Base-by-base conservation (phyloP, 768 basidiomycete species). In the Auriculariales sp. region DNA sequence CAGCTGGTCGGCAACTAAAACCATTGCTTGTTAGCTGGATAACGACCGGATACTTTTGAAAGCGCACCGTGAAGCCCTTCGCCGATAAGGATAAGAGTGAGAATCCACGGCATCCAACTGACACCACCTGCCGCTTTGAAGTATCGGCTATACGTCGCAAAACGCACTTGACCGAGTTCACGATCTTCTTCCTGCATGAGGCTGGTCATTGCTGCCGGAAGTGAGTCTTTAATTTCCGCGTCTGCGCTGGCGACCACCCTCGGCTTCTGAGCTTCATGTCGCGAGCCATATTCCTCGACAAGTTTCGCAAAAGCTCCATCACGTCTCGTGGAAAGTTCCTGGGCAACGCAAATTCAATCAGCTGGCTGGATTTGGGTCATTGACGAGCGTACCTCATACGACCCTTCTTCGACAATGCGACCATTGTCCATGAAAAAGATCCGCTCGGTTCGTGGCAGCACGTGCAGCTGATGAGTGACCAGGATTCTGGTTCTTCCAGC, bases 121-220 rank as follows among this genome's bases (percentile, higher is more conserved):
- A 75, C n/a, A 5, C 71, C 70, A 7, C 77, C 78, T 28, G 71
- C 73, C 42, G 60, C 69, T 2, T 55, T 51, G 35, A 75, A 52
- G 58, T 79, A 81, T 31, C 69, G 66, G 9, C 52, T 55, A 57
- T 80, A 82, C 0, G 73, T 68, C 1, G 54, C 55, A 67, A 70
- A 74, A 3, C 65, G 55, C 0, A 82, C 75, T 0, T 73, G 67
- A 0, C 80, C 80, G 0, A 68, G 70, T 28, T 68, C 67, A 3
- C 78, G 66, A 56, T 81, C 80, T 57, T 82, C 80, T 4, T 62
- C 64, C 59, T 75, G 71, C 72, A 69, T 69, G 30, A 72, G 60
- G n/a, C n/a, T n/a, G n/a, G 3, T 47, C 27, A 17, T 73, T 74
- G 29, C 74, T 58, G 3, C 60, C 68, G 71, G 70, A 3, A 12